Evolutionary conservation across 768 basidiomycete species (phyloP).

Genomic region (Tremella yokohamensis): DNA sequence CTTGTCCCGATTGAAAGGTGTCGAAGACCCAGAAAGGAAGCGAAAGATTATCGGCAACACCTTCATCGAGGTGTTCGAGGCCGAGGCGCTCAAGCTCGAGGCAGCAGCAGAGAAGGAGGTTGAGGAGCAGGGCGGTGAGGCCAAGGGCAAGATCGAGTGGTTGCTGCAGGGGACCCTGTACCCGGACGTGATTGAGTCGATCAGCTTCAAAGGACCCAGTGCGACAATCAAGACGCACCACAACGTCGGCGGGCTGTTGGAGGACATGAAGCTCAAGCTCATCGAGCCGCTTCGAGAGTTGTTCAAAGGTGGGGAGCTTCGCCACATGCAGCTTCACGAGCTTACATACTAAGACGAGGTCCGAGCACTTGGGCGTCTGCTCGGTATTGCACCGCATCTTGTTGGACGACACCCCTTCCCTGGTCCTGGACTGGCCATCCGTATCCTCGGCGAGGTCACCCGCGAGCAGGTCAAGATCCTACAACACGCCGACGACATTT

Average conservation of each 20-base stretch:
- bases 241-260: conserved; percentile 92
- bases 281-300: conserved; percentile 96
- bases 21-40: conserved; percentile 95
- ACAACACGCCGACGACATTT: conserved; percentile 86
- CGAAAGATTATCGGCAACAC: conserved; percentile 98
- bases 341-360: conserved; percentile 76
- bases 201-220: conserved; percentile 97
- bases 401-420: conserved; percentile 98
- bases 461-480: conserved; percentile 82
- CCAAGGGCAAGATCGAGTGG: conserved; percentile 94
- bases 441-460: conserved; percentile 92
- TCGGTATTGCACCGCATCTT: conserved; percentile 84
- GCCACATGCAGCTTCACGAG: background rate
- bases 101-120: conserved; percentile 69
- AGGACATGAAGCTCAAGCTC: conserved; percentile 97
- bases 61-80: conserved; percentile 96
- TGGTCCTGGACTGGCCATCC: conserved; percentile 94
- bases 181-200: conserved; percentile 98
- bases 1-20: conserved; percentile 76
- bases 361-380: conserved; percentile 80
- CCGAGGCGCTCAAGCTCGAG: conserved; percentile 86
- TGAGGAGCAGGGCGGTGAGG: conserved; percentile 61
- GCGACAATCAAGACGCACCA: conserved; percentile 99
- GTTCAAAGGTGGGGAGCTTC: conserved; percentile 75
- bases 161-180: conserved; percentile 95